Evolutionary conservation across 2,329 filamentous ascomycete species (phyloP), one percentile per base, ranked within the genome.

Genomic region (Sporothrix variecibatus): DNA sequence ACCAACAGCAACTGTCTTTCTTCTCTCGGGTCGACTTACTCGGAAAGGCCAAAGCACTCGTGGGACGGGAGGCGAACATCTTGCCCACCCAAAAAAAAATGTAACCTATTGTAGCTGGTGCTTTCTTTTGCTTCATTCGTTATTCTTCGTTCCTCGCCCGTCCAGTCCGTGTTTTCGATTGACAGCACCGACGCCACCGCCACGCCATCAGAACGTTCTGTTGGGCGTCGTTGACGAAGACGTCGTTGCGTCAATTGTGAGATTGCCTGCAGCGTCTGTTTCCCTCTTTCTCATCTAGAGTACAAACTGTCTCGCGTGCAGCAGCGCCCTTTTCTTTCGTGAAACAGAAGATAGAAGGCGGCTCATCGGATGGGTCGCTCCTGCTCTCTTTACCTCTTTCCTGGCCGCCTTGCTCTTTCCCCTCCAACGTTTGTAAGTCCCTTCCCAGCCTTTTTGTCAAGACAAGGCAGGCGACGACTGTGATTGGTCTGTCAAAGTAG

Each of bases 11-110:
- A 23, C 15, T 8, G 23, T 56, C 17, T 17, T 34, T 28, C 26
- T 46, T 26, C 17, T 62, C 9, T 72, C 70, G 70, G 70, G 70
- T 64, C 70, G 70, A 72, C 70, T 51, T 72, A 64, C 70, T 72
- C 53, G n/a, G 43, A 71, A 62, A 51, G 69, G 31, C 51, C 53
- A 60, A 60, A 46, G 31, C 31, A 53, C 46, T 51, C 17, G 43
- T 69, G 65, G 43, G n/a, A 34, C 3, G 40, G 38, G 38, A 43
- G 23, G 60, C 31, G n/a, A 26, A 12, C 9, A 38, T 34, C 26
- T 34, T 34, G 15, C 56, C 28, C n/a, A n/a, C n/a, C n/a, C n/a
- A n/a, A n/a, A n/a, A n/a, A 31, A 26, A 34, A 60, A 60, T 38
- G 23, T n/a, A 56, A 56, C 51, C 3, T 26, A n/a, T 12, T 26